Conservation (phyloP, 495 filamentous ascomycete species). For the Daldinia grandis region DNA sequence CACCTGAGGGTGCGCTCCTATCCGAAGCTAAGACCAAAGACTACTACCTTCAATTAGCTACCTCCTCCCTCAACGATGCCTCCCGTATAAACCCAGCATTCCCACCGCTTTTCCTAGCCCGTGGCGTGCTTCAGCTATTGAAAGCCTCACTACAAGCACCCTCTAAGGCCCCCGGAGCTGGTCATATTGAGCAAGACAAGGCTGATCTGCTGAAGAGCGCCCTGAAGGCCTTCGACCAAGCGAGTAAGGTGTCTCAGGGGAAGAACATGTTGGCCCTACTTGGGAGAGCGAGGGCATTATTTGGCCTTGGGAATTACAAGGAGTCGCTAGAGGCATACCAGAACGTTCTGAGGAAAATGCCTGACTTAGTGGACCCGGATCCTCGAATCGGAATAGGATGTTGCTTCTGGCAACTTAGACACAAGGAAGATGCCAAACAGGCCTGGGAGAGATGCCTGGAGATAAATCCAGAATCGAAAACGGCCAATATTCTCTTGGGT, state of each 20-base stretch:
- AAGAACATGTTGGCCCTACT: conserved; percentile 90
- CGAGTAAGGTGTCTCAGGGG: conserved; percentile 79
- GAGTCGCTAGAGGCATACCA: conserved; percentile 88
- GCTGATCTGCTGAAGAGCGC: conserved; percentile 81
- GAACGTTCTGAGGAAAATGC: conserved; percentile 81
- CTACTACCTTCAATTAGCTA: conserved; percentile 88
- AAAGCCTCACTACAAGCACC: conserved; percentile 84
- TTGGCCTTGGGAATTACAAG: conserved; percentile 80
- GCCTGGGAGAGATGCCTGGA: conserved; percentile 91
- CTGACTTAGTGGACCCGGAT: conserved; percentile 91
- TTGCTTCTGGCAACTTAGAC: conserved; percentile 93
- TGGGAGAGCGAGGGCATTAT: conserved; percentile 84
- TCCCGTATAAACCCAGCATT: conserved; percentile 92
- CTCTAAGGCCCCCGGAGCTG: conserved; percentile 67
- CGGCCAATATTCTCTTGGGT: conserved; percentile 88
- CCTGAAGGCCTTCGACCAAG: conserved; percentile 91
- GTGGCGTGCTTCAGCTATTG: conserved; percentile 86
- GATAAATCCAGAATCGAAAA: conserved; percentile 87
- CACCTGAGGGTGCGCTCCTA: conserved; percentile 64
- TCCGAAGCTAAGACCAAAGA: conserved; percentile 90
- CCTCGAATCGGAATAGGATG: conserved; percentile 94
- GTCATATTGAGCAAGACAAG: conserved; percentile 75
- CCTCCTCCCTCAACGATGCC: conserved; percentile 89
- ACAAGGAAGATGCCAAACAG: conserved; percentile 87
- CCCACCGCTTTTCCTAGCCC: conserved; percentile 87